Base-by-base conservation (phyloP, 2,329 filamentous ascomycete species). In the Aspergillus thermomutatus region DNA sequence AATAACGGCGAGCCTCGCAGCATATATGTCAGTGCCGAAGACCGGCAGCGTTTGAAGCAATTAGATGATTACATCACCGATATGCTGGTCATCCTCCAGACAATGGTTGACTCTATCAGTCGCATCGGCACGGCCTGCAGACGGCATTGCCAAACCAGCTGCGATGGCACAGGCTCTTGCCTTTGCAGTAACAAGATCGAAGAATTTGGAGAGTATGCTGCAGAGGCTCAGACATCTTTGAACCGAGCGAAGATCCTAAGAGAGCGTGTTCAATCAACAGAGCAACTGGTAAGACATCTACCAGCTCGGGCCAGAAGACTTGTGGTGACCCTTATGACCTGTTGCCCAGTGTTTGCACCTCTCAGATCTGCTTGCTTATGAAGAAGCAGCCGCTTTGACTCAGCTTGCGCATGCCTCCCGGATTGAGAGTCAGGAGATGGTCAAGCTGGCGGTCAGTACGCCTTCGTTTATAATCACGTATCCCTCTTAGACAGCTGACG, bases 51-150 rank as follows among this genome's bases (percentile, higher is more conserved):
- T 6, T 46, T 60, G 3, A 57, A 57, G 28, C 49, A 60, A 19
- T 34, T 61, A 5, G 50, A 57, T 25, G 57, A 60, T 25, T 58
- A 53, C 26, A 56, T 58, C 43, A 60, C 55, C 14, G 57, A 61
- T 43, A 34, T 61, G 19, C 41, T 52, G 7, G 54, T 61, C 3
- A 53, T 61, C 23, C 52, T 61, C 9, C 54, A 53, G 6, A 61
- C 52, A 6, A 55, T 53, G 27, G 28, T 43, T 4, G 23, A 58
- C 19, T 58, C 40, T 1, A 52, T 58, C 11, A 25, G 14, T 7
- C 47, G 59, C 11, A 49, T 61, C 27, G 48, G 50, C 19, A 55
- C 40, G 34, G 52, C 47, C 28, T 60, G 52, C 23, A 47, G 49
- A 25, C 46, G 27, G 23, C 46, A 54, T n/a, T 60, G 59, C 28